Evolutionary conservation across 2,329 filamentous ascomycete genomes (phyloP), one percentile per base, ranked within the genome.

Genomic region (Penicillium freii): DNA sequence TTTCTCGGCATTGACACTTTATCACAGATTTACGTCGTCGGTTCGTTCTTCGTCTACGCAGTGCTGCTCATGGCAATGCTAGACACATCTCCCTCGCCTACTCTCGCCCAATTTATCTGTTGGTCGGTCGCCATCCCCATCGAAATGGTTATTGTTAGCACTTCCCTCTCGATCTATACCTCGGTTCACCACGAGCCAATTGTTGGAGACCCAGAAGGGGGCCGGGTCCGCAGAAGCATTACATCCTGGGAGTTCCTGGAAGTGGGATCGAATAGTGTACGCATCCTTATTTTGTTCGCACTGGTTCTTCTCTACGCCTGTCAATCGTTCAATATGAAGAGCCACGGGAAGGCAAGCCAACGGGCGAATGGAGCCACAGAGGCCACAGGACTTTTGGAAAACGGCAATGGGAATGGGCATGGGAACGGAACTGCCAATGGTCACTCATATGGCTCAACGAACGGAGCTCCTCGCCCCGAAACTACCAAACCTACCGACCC

Each of bases 61-160:
- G 87, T 96, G 65, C 84, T 96, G 64, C 82, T 95, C 64, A 88
- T 97, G 69, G 92, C 92, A 31, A 83, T 97, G 56, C 82, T 96
- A 68, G 92, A 97, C 73, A 89, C 89, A 70, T 86, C 85, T 61
- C 87, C 91, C 34, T 90, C 90, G 13, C 94, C 94, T 0, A 92
- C 88, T 49, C 79, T 87, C 46, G 87, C 90, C 52, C 92, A 97
- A 75, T 83, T 93, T 55, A 76, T 88, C 46, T 87, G 91, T 66
- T 99, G 94, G 94, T 72, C 82, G 42, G 75, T 91, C 43, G 87
- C 87, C 27, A 73, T 91, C n/a, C 73, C 84, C 27, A 82, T 91
- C 60, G 94, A 99, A 73, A 66, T 88, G 25, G 77, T 87, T 49
- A 85, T 97, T 38, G 81, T 94, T 59, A 81, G 82, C 47, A 83